Conservation (phyloP, 1,284 basidiomycete genomes). For the Veloporphyrellus conicus region DNA sequence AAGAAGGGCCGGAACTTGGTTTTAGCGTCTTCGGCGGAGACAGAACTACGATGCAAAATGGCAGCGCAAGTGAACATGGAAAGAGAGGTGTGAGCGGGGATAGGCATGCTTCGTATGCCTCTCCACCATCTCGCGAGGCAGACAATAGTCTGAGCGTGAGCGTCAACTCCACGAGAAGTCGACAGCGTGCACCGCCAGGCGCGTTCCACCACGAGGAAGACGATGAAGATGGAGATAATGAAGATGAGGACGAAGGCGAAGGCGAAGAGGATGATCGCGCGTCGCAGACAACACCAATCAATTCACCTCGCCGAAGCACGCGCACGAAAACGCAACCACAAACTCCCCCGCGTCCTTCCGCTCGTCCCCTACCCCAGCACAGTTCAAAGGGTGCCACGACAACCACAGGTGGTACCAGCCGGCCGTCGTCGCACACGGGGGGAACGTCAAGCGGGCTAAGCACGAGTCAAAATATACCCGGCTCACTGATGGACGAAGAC, state of each 20-base stretch:
- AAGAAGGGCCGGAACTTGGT: constrained; percentile 15
- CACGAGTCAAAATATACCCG: constrained; percentile 46
- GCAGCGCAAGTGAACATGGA: neutral
- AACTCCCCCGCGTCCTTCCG: constrained; percentile 13
- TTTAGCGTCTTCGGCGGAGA: constrained; percentile 32
- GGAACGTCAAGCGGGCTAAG: constrained; percentile 20
- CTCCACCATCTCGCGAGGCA: constrained; percentile 8
- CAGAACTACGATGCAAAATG: constrained; percentile 1
- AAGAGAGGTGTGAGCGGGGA: neutral
- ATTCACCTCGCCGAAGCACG: constrained; percentile 13
- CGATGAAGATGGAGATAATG: constrained; percentile 17
- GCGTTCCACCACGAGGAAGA: constrained; percentile 21
- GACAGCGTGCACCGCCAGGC: constrained; percentile 22
- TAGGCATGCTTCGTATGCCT: neutral
- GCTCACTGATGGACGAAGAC: constrained; percentile 51
- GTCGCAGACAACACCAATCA: constrained; percentile 27
- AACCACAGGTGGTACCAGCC: neutral
- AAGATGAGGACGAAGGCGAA: constrained; percentile 32
- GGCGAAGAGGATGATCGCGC: constrained; percentile 29
- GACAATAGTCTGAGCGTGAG: constrained; percentile 5
- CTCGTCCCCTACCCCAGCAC: constrained; percentile 13
- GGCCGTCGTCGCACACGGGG: constrained; percentile 10
- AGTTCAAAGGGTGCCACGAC: constrained; percentile 4
- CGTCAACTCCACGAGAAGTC: constrained; percentile 4
- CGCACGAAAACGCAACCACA: constrained; percentile 11